Percentiles rank a stretch among this genome's conserved stretches.
These are phyloP conservation scores for Collybiopsis luxurians DNA, from an alignment of 768 basidiomycete genomes.

Conservation along the genomic window DNA sequence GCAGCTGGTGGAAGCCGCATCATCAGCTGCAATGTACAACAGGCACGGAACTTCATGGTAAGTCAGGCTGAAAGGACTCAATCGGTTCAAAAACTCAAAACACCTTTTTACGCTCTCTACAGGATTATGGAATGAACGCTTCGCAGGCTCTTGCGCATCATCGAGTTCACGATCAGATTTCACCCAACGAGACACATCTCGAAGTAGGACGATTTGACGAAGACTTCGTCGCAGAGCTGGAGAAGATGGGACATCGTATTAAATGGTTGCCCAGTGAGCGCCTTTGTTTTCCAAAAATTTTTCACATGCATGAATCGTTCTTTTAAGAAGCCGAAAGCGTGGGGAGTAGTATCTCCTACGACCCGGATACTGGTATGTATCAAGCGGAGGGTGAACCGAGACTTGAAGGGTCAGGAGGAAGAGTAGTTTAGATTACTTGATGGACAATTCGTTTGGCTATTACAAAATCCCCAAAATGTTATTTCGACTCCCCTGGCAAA, in stretches of 20 bases:
- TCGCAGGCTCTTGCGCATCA: neutral
- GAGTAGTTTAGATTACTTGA: no score
- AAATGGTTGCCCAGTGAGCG: conserved; percentile 1
- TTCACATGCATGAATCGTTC: neutral
- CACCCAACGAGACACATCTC: neutral
- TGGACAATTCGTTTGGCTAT: no score
- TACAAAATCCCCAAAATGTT: no score
- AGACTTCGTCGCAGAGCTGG: neutral
- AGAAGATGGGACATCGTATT: neutral
- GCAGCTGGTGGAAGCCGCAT: conserved; percentile 3
- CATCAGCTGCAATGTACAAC: conserved; percentile 1
- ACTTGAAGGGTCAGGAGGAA: no score
- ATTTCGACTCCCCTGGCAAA: neutral
- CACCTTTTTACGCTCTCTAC: neutral
- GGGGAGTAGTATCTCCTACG: neutral
- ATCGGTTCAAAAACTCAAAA: neutral
- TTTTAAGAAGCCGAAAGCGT: neutral
- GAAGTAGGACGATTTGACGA: neutral
- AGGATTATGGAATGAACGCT: conserved; percentile 2
- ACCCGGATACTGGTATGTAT: neutral
- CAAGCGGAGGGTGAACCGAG: neutral
- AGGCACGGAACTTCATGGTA: conserved; percentile 1
- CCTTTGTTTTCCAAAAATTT: neutral
- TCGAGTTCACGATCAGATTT: neutral
- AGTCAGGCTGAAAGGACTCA: neutral